phyloP scores from a whole-genome alignment of 2,329 filamentous ascomycete genomes.

The Fusarium tuaranense region DNA sequence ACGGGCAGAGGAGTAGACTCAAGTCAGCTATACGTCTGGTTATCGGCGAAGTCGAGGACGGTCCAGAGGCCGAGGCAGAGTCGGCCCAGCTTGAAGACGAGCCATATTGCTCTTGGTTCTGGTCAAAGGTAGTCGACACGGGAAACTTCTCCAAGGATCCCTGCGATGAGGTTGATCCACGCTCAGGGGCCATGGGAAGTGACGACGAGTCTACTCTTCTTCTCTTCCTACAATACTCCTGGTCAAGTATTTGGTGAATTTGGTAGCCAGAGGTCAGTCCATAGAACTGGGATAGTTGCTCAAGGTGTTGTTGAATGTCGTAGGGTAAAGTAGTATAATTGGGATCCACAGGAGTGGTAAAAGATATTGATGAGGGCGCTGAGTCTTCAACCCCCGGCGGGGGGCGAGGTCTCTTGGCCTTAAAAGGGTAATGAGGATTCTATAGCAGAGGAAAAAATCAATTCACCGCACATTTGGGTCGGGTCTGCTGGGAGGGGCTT shows the following conservation, averaged over 20 bases:
- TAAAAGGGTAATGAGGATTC: slow-evolving; percentile 46
- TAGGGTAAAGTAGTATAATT: slow-evolving; percentile 41
- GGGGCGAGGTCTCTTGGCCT: slow-evolving; percentile 46
- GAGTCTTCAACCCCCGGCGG: slow-evolving; percentile 41
- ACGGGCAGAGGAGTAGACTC: slow-evolving; percentile 46
- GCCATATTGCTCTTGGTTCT: slow-evolving; percentile 38
- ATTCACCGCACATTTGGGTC: slow-evolving; percentile 53
- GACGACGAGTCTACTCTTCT: slow-evolving; percentile 46
- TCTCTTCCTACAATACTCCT: slow-evolving; percentile 47
- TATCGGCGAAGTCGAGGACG: slow-evolving; percentile 42
- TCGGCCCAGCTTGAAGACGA: slow-evolving; percentile 38
- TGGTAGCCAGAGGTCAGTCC: slow-evolving; percentile 47
- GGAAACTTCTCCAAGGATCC: slow-evolving; percentile 49
- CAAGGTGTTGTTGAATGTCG: slow-evolving; percentile 44
- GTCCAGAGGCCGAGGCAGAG: slow-evolving; percentile 36
- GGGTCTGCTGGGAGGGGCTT: slow-evolving; percentile 38
- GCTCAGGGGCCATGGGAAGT: slow-evolving; percentile 47
- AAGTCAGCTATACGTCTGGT: slow-evolving; percentile 46
- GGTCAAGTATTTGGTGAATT: slow-evolving; percentile 44
- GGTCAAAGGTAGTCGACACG: slow-evolving; percentile 33
- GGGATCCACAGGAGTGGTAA: slow-evolving; percentile 36
- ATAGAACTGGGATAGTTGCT: slow-evolving; percentile 47
- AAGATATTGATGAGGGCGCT: slow-evolving; percentile 34
- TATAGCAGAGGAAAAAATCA: slow-evolving; percentile 50
- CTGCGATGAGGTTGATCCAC: slow-evolving; percentile 40